Evolutionary conservation across 192 early-diverging fungal genomes (phyloP).

Genomic region (Mortierella claussenii): DNA sequence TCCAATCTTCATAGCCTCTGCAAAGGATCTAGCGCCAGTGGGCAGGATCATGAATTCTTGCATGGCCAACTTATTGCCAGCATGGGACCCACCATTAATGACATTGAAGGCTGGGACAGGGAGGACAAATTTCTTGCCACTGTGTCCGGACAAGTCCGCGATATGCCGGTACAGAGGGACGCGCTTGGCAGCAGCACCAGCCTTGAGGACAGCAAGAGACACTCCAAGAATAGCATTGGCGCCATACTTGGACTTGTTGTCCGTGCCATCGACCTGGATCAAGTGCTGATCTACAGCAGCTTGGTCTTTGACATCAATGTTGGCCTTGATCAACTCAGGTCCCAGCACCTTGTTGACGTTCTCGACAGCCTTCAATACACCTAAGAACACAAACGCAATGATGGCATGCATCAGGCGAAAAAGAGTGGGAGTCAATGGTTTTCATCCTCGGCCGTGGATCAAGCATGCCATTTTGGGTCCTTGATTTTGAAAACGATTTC

Average conservation of each 20-base stretch:
- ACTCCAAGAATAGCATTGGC: conserved; percentile 99
- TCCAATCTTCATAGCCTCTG: conserved; percentile 98
- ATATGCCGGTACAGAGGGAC: conserved; percentile 97
- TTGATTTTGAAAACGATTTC: too few species aligned
- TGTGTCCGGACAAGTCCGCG: conserved; percentile 83
- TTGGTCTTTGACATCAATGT: conserved; percentile 89
- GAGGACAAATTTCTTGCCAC: conserved; percentile 88
- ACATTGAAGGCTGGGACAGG: conserved; percentile 99
- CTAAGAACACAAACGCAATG: conserved; percentile 59
- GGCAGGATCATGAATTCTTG: conserved; percentile 99
- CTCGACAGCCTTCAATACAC: conserved; percentile 88
- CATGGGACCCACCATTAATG: conserved; percentile 99
- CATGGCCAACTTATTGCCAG: conserved; percentile 99
- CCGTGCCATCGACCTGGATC: conserved; percentile 91
- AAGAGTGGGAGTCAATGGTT: not conserved
- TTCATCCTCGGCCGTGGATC: too few species aligned
- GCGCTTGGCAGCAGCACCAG: conserved; percentile 94
- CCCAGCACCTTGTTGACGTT: conserved; percentile 94
- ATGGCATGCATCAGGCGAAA: not conserved
- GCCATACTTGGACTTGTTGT: conserved; percentile 96
- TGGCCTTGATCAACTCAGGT: conserved; percentile 83
- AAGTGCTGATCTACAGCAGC: conserved; percentile 90
- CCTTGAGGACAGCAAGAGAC: conserved; percentile 94
- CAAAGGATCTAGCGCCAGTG: conserved; percentile 91
- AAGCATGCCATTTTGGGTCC: too few species aligned